A percentile compares a stretch with the other conserved stretches of the same genome.
These are phyloP conservation scores for Bipolaris zeicola DNA, from an alignment of 2,329 filamentous ascomycete genomes.

Conservation along the genomic window DNA sequence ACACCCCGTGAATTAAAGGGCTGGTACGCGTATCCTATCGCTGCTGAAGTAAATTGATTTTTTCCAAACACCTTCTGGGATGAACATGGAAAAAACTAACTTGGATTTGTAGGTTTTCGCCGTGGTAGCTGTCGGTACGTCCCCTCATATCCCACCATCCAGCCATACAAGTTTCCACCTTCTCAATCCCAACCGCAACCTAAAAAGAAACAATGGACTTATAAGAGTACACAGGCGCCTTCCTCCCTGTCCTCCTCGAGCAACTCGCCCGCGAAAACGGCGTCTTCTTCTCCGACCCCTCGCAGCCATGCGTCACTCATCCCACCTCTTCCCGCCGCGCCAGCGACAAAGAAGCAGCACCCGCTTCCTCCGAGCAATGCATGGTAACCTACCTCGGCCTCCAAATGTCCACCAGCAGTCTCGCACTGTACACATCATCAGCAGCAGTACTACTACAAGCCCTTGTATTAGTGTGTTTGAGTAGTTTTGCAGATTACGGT, in stretches of 20 bases:
- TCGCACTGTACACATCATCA: conserved; percentile 95
- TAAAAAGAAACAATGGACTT: no score
- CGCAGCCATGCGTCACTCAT: conserved; percentile 71
- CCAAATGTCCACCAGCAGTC: conserved; percentile 88
- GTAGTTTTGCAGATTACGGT: conserved; percentile 90
- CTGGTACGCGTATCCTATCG: conserved; percentile 91
- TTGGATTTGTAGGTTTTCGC: conserved; percentile 66
- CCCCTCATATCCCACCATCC: neutral
- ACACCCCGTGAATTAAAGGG: conserved; percentile 79
- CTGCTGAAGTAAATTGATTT: conserved; percentile 66
- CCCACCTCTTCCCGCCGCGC: conserved; percentile 37
- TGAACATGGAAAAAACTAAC: neutral
- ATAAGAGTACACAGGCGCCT: conserved; percentile 63
- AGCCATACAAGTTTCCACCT: no score
- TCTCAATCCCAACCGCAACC: no score
- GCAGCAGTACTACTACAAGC: conserved; percentile 85
- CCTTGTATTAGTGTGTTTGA: conserved; percentile 88
- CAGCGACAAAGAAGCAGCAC: no score
- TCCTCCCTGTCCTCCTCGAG: conserved; percentile 90
- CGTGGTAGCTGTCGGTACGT: conserved; percentile 79
- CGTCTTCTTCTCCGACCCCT: conserved; percentile 76
- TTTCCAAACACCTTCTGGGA: neutral
- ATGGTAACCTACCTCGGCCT: conserved; percentile 77
- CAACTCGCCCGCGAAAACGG: conserved; percentile 88
- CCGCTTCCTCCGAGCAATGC: conserved; percentile 61